A percentile compares a stretch with the other conserved stretches of the same genome.
These are phyloP conservation scores for Podochytrium sp. DNA, from an alignment of 192 early-diverging fungal genomes.

Conservation along the genomic window DNA sequence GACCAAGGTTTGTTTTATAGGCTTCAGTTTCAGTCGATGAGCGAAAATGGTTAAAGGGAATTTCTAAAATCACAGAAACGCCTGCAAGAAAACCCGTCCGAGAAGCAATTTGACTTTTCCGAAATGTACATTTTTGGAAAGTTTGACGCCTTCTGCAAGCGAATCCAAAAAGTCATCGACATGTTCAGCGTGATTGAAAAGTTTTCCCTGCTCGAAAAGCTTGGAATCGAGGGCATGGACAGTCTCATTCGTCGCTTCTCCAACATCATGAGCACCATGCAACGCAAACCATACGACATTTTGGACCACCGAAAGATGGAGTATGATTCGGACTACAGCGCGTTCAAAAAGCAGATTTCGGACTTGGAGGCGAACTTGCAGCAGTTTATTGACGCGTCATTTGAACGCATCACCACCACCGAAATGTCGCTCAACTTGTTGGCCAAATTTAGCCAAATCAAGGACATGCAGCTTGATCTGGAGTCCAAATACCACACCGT, in stretches of 20 bases:
- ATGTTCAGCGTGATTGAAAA: conserved; percentile 73
- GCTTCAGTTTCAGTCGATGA: neutral
- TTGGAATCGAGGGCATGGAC: conserved; percentile 71
- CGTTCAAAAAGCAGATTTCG: conserved; percentile 68
- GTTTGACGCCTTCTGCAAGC: conserved; percentile 73
- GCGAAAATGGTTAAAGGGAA: neutral
- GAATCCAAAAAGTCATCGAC: conserved; percentile 70
- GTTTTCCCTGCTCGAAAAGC: conserved; percentile 58
- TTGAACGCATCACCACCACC: conserved; percentile 65
- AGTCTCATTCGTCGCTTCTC: conserved; percentile 60
- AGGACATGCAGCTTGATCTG: conserved; percentile 68
- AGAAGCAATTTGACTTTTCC: conserved; percentile 71
- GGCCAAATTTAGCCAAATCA: conserved; percentile 63
- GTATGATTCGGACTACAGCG: conserved; percentile 67
- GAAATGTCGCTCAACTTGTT: conserved; percentile 63
- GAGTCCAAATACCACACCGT: conserved; percentile 70
- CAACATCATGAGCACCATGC: conserved; percentile 65
- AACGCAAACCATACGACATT: conserved; percentile 71
- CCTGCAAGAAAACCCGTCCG: conserved; percentile 61
- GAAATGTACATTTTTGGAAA: conserved; percentile 77
- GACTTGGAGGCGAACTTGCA: conserved; percentile 64
- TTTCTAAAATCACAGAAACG: no score
- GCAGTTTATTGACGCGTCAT: conserved; percentile 67
- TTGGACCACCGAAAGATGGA: conserved; percentile 72
- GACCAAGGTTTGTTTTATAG: conserved; percentile 52